Base-by-base conservation (phyloP, 108 stramenopile species). In the Stephanodiscus triporus region DNA sequence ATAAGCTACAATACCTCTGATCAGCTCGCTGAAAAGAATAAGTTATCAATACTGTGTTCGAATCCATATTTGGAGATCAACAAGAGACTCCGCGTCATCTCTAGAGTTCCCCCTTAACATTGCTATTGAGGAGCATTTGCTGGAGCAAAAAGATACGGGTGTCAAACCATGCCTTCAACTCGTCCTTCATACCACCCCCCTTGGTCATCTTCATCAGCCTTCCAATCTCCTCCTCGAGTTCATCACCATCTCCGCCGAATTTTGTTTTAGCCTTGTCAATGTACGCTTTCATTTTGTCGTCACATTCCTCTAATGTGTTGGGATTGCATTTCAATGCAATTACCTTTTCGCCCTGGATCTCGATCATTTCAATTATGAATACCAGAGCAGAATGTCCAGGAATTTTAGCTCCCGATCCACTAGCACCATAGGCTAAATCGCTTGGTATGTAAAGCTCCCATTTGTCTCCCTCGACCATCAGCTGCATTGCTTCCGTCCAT, bases 371-470 rank as follows among this genome's bases (percentile, higher is more conserved):
- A 81, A 98, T 90, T 23, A 75, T 83, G 81, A 98, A 98, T 4
- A 95, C 84, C 24, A 98, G 85, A 7, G 90, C 91, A 6, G 86
- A 81, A 29, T 91, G 89, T 45, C 86, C 87, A 11, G 79, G 80
- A 70, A 97, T 97, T 38, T 81, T 82, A 19, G 84, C 86, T 50
- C 76, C 78, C 63, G 73, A 82, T 24, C 95, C 97, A 47, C 88
- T 67, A 61, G 90, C 95, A 6, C 97, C 97, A 58, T 97, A 99
- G 9, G 84, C 99, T 16, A 98, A 69, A 54, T 96, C 96, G 17
- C 83, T 85, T 22, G 90, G 92, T 26, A 94, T 92, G 83, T 83
- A 86, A 36, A 94, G 84, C 68, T 91, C 89, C 89, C 89, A 94
- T 67, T 89, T 88, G 84, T 94, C 92, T 38, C 92, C 91, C 82